Conservation (phyloP, 352 stramenopile species). For the Phytophthora constricta region DNA sequence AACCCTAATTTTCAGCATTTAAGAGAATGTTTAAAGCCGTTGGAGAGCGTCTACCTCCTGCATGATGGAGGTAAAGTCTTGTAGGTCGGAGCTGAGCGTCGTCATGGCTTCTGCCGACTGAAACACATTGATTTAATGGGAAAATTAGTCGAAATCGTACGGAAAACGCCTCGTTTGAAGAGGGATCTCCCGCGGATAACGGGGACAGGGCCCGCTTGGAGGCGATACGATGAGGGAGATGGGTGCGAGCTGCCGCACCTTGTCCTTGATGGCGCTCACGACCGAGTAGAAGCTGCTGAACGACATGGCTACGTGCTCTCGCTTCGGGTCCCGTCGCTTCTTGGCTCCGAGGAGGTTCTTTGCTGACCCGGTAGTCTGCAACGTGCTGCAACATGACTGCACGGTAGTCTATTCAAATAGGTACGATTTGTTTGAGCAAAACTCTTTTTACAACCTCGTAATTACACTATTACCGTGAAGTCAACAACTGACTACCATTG, state of each 20-base stretch:
- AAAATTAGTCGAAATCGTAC: neutral
- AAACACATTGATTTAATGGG: slow-evolving; percentile 7
- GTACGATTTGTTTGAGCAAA: too few species aligned
- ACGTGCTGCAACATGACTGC: too few species aligned
- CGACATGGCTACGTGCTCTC: slow-evolving; percentile 51
- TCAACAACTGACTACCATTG: too few species aligned
- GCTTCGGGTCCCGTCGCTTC: too few species aligned
- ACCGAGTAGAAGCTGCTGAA: slow-evolving; percentile 61
- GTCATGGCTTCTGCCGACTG: slow-evolving; percentile 75
- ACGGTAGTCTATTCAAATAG: too few species aligned
- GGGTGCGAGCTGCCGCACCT: slow-evolving; percentile 19
- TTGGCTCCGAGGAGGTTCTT: too few species aligned
- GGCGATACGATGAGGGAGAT: too few species aligned
- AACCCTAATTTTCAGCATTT: neutral
- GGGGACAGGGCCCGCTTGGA: too few species aligned
- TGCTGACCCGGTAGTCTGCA: too few species aligned
- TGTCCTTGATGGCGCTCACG: slow-evolving; percentile 55
- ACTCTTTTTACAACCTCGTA: too few species aligned
- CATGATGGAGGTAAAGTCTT: slow-evolving; percentile 73
- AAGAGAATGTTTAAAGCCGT: neutral
- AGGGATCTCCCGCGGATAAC: too few species aligned
- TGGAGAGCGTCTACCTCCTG: slow-evolving; percentile 53
- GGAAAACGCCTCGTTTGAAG: neutral
- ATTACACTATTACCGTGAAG: too few species aligned
- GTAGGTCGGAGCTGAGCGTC: slow-evolving; percentile 75